Conservation (phyloP, 1,284 basidiomycete genomes). For the Pascua sp. region DNA sequence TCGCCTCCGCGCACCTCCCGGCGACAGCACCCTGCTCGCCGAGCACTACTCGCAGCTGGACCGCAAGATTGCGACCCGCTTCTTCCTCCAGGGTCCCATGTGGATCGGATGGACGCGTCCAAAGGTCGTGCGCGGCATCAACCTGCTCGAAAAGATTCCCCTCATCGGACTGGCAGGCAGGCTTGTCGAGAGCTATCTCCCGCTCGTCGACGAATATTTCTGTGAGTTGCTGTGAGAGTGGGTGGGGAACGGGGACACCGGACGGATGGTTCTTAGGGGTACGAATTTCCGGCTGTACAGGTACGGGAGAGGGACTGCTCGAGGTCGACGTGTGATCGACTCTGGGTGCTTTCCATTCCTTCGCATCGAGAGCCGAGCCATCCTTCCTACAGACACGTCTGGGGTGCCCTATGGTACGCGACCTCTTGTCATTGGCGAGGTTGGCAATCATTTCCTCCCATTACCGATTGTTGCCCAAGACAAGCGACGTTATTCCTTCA, state of each 20-base stretch:
- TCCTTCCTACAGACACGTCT: too few relatives aligned
- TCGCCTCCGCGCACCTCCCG: slow-evolving; percentile 25
- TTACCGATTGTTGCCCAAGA: too few relatives aligned
- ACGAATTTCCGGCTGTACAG: too few relatives aligned
- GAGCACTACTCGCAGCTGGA: slow-evolving; percentile 76
- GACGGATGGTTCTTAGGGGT: too few relatives aligned
- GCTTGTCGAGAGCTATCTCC: slow-evolving; percentile 83
- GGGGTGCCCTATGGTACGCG: too few relatives aligned
- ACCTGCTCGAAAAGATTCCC: slow-evolving; percentile 62
- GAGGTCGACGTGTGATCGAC: too few relatives aligned
- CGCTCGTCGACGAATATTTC: slow-evolving; percentile 90
- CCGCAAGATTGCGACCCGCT: slow-evolving; percentile 69
- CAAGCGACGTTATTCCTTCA: too few relatives aligned
- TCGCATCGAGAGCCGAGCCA: too few relatives aligned
- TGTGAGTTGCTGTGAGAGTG: slow-evolving; percentile 69
- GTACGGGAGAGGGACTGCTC: too few relatives aligned
- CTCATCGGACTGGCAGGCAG: slow-evolving; percentile 71
- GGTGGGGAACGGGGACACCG: not conserved
- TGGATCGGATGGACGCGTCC: slow-evolving; percentile 83
- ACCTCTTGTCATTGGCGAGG: too few relatives aligned
- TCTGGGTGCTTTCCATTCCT: too few relatives aligned
- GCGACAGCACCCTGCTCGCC: slow-evolving; percentile 27
- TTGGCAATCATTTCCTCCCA: too few relatives aligned
- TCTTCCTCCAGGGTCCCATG: slow-evolving; percentile 79
- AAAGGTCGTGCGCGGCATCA: slow-evolving; percentile 64